Evolutionary conservation across 768 basidiomycete genomes (phyloP).

Genomic region (Cystofilobasidium bisporidii): DNA sequence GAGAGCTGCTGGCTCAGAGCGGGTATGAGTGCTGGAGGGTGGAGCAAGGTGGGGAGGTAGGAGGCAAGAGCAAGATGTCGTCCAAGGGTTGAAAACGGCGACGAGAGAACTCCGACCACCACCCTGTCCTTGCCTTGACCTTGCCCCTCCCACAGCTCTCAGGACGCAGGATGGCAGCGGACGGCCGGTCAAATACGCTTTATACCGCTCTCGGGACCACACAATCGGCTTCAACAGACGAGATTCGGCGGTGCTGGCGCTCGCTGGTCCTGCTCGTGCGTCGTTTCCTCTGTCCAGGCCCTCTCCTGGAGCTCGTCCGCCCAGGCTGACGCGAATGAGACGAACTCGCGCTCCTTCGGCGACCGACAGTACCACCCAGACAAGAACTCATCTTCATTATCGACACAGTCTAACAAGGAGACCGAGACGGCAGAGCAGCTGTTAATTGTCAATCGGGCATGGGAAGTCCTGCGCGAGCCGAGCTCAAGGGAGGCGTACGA

Average conservation of each 20-base stretch:
- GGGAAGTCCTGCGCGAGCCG: conserved; percentile 11
- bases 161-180: too few species aligned
- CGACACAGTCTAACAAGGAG: too few species aligned
- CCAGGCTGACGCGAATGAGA: background rate
- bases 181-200: background rate
- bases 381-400: background rate
- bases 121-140: too few species aligned
- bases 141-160: background rate
- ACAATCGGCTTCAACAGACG: background rate
- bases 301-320: background rate
- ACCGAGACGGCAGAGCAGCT: background rate
- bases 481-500: conserved; percentile 6
- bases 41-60: background rate
- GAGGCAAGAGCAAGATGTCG: background rate
- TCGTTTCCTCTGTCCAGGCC: background rate
- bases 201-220: conserved; percentile 12
- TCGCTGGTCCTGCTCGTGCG: conserved; percentile 17
- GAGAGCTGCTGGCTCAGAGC: background rate
- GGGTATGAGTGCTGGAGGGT: background rate
- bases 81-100: background rate
- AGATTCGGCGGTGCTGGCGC: conserved; percentile 22
- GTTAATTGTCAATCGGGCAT: background rate
- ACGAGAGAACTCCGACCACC: background rate
- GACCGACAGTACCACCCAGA: conserved; percentile 20
- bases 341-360: conserved; percentile 5